These are phyloP conservation scores for Phialophora tarda DNA, from an alignment of 2,329 filamentous ascomycete genomes.

Conservation along the genomic window DNA sequence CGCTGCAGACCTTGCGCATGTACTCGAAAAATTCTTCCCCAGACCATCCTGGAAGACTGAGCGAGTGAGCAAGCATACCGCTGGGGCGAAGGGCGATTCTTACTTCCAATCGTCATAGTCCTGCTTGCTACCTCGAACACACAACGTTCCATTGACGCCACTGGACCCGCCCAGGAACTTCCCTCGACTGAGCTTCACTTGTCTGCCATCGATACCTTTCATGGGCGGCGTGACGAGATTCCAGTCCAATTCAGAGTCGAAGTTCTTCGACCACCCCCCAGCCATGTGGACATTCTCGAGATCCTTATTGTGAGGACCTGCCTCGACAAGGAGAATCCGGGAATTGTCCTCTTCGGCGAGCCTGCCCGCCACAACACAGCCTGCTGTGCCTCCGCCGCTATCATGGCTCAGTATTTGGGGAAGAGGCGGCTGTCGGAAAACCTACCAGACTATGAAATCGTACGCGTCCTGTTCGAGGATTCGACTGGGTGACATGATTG, in stretches of 20 bases:
- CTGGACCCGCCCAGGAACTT: slow-evolving; percentile 53
- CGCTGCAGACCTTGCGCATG: slow-evolving; percentile 60
- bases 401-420: not conserved
- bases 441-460: slow-evolving; percentile 43
- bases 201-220: slow-evolving; percentile 48
- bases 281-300: slow-evolving; percentile 55
- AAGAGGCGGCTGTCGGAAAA: not conserved
- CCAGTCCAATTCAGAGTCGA: slow-evolving; percentile 53
- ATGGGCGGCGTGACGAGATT: slow-evolving; percentile 52
- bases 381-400: slow-evolving; percentile 54
- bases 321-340: slow-evolving; percentile 55
- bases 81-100: slow-evolving; percentile 48
- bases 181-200: slow-evolving; percentile 52
- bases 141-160: slow-evolving; percentile 54
- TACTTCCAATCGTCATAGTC: slow-evolving; percentile 62
- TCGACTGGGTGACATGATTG: slow-evolving; percentile 35
- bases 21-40: slow-evolving; percentile 63
- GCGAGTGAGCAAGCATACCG: slow-evolving; percentile 40
- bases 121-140: slow-evolving; percentile 51
- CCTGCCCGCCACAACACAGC: slow-evolving; percentile 56
- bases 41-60: slow-evolving; percentile 57
- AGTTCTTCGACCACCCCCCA: slow-evolving; percentile 52
- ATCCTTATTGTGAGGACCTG: slow-evolving; percentile 53
- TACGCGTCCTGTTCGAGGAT: slow-evolving; percentile 35
- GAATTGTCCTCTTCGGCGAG: slow-evolving; percentile 53